Evolutionary conservation across 192 early-diverging fungal genomes (phyloP).

Genomic region (Backusella tarrabulga): DNA sequence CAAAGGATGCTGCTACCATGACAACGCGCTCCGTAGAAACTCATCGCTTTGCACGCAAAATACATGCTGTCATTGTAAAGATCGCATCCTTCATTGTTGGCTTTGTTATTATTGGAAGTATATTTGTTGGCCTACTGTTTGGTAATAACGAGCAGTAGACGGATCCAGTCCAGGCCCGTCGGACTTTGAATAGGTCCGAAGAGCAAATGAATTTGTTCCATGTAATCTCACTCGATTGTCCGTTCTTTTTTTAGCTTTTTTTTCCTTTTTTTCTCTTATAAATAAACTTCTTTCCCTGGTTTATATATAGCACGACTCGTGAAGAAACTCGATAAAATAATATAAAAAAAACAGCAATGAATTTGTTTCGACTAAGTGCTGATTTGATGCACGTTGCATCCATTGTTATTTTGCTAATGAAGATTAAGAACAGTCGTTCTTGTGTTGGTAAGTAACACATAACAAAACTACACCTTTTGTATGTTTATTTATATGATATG

Average conservation of each 20-base stretch:
- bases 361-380: constrained; percentile 18
- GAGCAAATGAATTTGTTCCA: no score
- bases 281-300: no score
- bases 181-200: no score
- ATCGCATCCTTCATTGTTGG: constrained; percentile 23
- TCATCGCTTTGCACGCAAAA: background rate
- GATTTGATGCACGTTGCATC: constrained; percentile 20
- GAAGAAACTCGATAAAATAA: background rate
- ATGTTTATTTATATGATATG: background rate
- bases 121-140: constrained; percentile 18
- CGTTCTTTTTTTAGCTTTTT: no score
- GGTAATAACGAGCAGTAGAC: no score
- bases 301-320: no score
- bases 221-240: no score
- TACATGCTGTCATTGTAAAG: constrained; percentile 18
- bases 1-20: background rate
- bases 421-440: constrained; percentile 88
- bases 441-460: constrained; percentile 62
- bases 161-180: no score
- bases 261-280: no score
- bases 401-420: constrained; percentile 74
- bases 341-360: constrained; percentile 2
- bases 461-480: background rate
- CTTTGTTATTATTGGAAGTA: constrained; percentile 33
- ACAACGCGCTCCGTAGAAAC: constrained; percentile 14